These are phyloP conservation scores for Penicillium palitans DNA, from an alignment of 2,329 filamentous ascomycete genomes.

Conservation along the genomic window DNA sequence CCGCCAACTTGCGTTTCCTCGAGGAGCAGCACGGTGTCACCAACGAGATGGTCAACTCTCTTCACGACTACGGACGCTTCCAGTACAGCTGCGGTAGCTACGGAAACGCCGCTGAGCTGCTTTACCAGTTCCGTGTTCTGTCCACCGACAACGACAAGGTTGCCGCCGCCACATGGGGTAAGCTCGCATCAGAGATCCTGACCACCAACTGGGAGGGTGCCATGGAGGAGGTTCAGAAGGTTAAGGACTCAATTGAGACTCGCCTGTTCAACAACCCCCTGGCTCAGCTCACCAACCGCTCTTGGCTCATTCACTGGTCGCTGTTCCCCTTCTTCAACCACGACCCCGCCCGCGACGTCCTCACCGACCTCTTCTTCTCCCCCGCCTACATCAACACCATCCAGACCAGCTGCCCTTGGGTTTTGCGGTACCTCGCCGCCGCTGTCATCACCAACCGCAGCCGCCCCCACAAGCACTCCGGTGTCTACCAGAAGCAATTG, in stretches of 20 bases:
- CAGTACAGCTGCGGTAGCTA: conserved; percentile 98
- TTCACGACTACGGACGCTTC: conserved; percentile 95
- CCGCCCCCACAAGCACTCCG: conserved; percentile 73
- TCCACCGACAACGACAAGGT: conserved; percentile 99
- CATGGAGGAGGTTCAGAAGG: conserved; percentile 85
- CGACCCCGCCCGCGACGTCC: conserved; percentile 81
- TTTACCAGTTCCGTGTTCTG: conserved; percentile 97
- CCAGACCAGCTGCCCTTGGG: conserved; percentile 96
- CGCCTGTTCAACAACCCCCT: conserved; percentile 95
- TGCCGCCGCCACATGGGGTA: conserved; percentile 93
- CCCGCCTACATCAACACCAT: conserved; percentile 99
- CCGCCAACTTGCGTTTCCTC: conserved; percentile 95
- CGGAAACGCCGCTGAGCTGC: conserved; percentile 80
- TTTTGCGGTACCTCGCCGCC: conserved; percentile 88
- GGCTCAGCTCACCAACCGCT: conserved; percentile 92
- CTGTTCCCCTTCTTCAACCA: conserved; percentile 99
- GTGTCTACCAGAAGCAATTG: conserved; percentile 93
- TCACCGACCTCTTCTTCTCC: conserved; percentile 96
- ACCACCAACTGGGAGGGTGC: conserved; percentile 92
- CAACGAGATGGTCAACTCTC: conserved; percentile 89
- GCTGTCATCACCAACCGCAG: conserved; percentile 92
- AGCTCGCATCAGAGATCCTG: conserved; percentile 93
- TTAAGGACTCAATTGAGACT: conserved; percentile 88
- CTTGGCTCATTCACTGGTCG: conserved; percentile 97
- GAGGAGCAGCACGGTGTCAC: conserved; percentile 97